phyloP scores from a whole-genome alignment of 2,329 filamentous ascomycete species.

The Gnomoniopsis smithogilvyi region DNA sequence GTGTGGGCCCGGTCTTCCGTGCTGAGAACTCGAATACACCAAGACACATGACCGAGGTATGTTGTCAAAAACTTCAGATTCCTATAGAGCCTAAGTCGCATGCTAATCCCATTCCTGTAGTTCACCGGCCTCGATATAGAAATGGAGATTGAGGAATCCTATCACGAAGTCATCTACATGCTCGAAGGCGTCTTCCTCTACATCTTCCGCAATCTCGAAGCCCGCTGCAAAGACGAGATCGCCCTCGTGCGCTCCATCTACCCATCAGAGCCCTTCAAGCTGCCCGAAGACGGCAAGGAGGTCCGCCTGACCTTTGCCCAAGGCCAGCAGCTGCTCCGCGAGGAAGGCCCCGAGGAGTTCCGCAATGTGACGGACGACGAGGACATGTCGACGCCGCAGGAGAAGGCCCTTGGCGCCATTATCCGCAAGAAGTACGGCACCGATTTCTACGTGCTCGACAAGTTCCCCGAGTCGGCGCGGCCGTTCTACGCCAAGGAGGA shows the following conservation, averaged over 20 bases:
- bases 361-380: conserved; percentile 70
- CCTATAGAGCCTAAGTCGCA: neutral
- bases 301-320: conserved; percentile 76
- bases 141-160: conserved; percentile 80
- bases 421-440: conserved; percentile 86
- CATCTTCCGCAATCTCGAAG: conserved; percentile 74
- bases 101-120: conserved; percentile 28
- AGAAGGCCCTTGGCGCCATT: conserved; percentile 84
- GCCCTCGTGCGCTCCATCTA: conserved; percentile 71
- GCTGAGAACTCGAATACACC: conserved; percentile 86
- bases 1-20: conserved; percentile 77
- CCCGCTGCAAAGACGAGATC: conserved; percentile 67
- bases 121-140: conserved; percentile 88
- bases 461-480: conserved; percentile 85
- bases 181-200: conserved; percentile 72
- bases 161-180: conserved; percentile 70
- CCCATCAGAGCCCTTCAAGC: conserved; percentile 72
- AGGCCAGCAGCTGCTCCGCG: conserved; percentile 72
- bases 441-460: conserved; percentile 96
- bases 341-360: conserved; percentile 66
- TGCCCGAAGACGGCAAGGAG: conserved; percentile 71
- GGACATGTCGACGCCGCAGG: conserved; percentile 76
- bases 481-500: conserved; percentile 92
- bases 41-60: conserved; percentile 75
- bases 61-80: conserved; percentile 11